Conservation (phyloP, 305 asterid species). For the Fraxinus floribunda region DNA sequence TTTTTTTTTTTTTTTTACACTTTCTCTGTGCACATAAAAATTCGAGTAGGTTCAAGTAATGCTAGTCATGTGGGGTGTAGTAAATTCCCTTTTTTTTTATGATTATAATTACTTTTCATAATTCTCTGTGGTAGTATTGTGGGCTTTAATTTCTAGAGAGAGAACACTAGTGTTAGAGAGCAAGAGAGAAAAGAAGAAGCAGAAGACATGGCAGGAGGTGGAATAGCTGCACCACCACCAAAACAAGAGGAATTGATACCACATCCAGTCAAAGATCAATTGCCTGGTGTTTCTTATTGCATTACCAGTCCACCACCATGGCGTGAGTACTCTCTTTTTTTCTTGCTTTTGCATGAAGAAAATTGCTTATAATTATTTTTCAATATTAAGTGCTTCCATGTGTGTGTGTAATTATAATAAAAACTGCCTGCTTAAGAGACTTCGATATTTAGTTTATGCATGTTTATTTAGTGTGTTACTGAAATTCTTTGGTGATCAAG, state of each 20-base stretch:
- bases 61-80: neutral
- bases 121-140: slow-evolving; percentile 10
- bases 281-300: slow-evolving; percentile 78
- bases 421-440: neutral
- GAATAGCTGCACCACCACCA: slow-evolving; percentile 63
- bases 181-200: slow-evolving; percentile 11
- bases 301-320: slow-evolving; percentile 88
- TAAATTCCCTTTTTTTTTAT: neutral
- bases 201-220: slow-evolving; percentile 66
- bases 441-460: too few relatives aligned
- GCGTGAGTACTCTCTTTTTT: slow-evolving; percentile 50
- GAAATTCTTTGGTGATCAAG: neutral
- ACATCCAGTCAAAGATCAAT: slow-evolving; percentile 80
- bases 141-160: slow-evolving; percentile 13
- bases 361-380: neutral
- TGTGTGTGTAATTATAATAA: neutral
- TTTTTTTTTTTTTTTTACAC: neutral
- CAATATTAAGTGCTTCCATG: neutral
- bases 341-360: neutral
- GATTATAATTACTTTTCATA: slow-evolving; percentile 14
- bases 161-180: neutral
- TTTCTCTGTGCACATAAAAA: slow-evolving; percentile 1
- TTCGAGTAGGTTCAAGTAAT: neutral
- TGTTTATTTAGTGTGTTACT: neutral
- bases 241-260: slow-evolving; percentile 70